phyloP scores from a whole-genome alignment of 2,329 filamentous ascomycete genomes.

The Curvularia lunata region DNA sequence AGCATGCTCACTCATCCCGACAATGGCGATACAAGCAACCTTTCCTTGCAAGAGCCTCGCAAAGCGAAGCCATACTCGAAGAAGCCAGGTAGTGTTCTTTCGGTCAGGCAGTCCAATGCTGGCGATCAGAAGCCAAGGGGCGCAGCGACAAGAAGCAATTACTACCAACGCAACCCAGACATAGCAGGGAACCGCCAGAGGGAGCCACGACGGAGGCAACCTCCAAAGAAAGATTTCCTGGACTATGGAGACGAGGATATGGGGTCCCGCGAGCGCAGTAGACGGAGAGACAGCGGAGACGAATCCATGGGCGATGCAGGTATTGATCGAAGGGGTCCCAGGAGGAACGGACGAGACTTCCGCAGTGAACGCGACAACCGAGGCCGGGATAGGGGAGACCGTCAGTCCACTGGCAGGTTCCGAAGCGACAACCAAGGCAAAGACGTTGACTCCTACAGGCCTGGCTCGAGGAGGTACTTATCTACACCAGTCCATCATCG shows the following conservation, averaged over 20 bases:
- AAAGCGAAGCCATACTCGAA: slow-evolving; percentile 70
- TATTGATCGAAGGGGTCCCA: slow-evolving; percentile 33
- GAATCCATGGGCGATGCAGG: slow-evolving; percentile 77
- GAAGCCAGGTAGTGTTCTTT: slow-evolving; percentile 72
- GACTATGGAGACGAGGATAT: slow-evolving; percentile 42
- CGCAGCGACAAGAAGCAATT: slow-evolving; percentile 81
- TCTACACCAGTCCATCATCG: background rate
- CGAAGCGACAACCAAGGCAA: slow-evolving; percentile 12
- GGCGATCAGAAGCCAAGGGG: slow-evolving; percentile 81
- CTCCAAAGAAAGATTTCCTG: slow-evolving; percentile 32
- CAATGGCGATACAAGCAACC: slow-evolving; percentile 46
- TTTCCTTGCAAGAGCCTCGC: slow-evolving; percentile 65
- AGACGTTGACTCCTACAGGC: slow-evolving; percentile 44
- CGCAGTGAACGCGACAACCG: slow-evolving; percentile 26
- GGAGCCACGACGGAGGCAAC: slow-evolving; percentile 60
- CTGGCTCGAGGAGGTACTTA: slow-evolving; percentile 34
- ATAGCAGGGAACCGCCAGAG: slow-evolving; percentile 67
- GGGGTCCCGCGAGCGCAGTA: slow-evolving; percentile 25
- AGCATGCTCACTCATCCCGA: slow-evolving; percentile 60
- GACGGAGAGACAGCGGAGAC: slow-evolving; percentile 61
- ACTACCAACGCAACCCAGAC: slow-evolving; percentile 93
- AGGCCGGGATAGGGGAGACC: slow-evolving; percentile 22
- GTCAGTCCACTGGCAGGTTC: slow-evolving; percentile 21
- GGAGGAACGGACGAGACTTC: slow-evolving; percentile 29
- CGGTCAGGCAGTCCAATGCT: slow-evolving; percentile 74